These are phyloP conservation scores for Canavalia gladiata DNA, from an alignment of 306 rosid species.

Conservation along the genomic window DNA sequence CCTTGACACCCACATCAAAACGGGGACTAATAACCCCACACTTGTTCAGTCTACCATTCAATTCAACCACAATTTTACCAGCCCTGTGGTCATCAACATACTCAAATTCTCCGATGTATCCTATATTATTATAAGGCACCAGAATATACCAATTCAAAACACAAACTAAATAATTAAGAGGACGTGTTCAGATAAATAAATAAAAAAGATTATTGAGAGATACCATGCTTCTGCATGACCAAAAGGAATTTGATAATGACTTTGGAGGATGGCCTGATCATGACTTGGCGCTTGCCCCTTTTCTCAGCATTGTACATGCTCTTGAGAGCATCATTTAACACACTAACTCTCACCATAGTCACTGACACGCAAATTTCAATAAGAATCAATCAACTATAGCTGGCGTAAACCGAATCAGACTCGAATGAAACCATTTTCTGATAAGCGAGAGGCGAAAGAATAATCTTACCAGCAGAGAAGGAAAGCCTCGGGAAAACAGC, in stretches of 20 bases:
- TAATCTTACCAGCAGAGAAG: conserved; percentile 41
- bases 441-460: background rate
- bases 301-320: conserved; percentile 69
- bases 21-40: conserved; percentile 67
- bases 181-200: background rate
- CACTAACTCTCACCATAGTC: conserved; percentile 59
- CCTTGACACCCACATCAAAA: conserved; percentile 62
- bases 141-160: background rate
- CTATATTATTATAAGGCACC: conserved; percentile 15
- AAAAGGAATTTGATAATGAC: conserved; percentile 58
- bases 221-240: conserved; percentile 63
- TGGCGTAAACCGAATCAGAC: background rate
- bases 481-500: conserved; percentile 1
- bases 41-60: conserved; percentile 62
- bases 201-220: no score
- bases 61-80: conserved; percentile 62
- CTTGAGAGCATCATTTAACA: conserved; percentile 62
- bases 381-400: background rate
- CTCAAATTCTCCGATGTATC: conserved; percentile 64
- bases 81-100: conserved; percentile 64
- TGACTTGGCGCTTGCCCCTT: conserved; percentile 63
- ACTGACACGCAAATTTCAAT: conserved; percentile 26
- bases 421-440: background rate
- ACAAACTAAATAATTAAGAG: background rate
- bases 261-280: conserved; percentile 63